Evolutionary conservation across 208 protist genomes (phyloP).

Genomic region (Blastocrithidia nonstop): DNA sequence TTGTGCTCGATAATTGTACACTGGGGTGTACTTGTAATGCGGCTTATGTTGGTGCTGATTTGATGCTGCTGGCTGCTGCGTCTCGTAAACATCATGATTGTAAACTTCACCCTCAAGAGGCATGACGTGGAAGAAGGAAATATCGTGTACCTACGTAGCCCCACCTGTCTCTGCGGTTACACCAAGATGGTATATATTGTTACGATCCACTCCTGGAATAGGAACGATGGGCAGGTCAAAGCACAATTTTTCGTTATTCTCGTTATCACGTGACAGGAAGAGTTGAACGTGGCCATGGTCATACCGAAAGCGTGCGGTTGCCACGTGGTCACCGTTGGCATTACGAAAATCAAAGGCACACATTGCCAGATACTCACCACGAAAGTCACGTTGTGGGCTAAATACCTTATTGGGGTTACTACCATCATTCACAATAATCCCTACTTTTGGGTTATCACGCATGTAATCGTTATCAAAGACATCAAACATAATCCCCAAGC

Average conservation of each 20-base stretch:
- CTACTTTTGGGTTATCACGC: conserved; percentile 65
- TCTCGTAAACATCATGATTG: conserved; percentile 39
- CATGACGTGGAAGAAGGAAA: conserved; percentile 53
- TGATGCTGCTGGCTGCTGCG: background rate
- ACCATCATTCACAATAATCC: conserved; percentile 34
- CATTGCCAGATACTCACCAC: conserved; percentile 17
- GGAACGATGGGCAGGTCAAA: conserved; percentile 14
- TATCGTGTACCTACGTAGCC: conserved; percentile 47
- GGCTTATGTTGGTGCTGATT: no score
- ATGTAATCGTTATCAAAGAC: conserved; percentile 79
- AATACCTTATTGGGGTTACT: conserved; percentile 9
- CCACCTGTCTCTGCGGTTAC: conserved; percentile 51
- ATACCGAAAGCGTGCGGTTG: conserved; percentile 42
- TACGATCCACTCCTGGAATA: conserved; percentile 13
- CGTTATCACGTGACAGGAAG: conserved; percentile 22
- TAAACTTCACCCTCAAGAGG: conserved; percentile 26
- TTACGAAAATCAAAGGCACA: conserved; percentile 49
- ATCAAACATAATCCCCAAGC: conserved; percentile 75
- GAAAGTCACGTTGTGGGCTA: conserved; percentile 37
- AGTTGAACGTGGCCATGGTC: conserved; percentile 18
- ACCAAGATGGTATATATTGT: conserved; percentile 31
- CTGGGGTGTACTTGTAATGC: no score
- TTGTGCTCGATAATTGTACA: no score
- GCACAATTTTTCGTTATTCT: conserved; percentile 29
- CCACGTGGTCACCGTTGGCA: conserved; percentile 7